Evolutionary conservation across 495 filamentous ascomycete species (phyloP).

Genomic region (Trypethelium eluteriae): DNA sequence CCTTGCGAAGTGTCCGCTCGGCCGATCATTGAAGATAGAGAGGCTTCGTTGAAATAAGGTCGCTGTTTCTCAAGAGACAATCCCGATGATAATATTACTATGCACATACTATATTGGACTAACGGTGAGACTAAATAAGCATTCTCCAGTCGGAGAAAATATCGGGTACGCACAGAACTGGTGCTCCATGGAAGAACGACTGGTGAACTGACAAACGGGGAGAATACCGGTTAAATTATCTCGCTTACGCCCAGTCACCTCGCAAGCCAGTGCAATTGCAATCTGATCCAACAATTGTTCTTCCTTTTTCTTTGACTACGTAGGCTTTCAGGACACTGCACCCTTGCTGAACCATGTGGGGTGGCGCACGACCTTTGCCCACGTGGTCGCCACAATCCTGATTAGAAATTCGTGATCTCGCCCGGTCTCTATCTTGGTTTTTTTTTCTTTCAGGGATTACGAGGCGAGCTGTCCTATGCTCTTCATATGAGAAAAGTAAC

Average conservation of each 20-base stretch:
- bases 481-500: too few species aligned
- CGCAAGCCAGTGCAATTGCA: background rate
- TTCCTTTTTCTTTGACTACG: too few species aligned
- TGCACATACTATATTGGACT: background rate
- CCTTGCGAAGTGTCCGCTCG: background rate
- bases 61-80: background rate
- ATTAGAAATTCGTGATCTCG: background rate
- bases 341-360: too few species aligned
- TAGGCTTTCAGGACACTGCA: too few species aligned
- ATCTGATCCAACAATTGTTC: background rate
- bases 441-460: background rate
- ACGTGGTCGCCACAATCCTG: conserved; percentile 11
- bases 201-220: too few species aligned
- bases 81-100: background rate
- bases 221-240: too few species aligned
- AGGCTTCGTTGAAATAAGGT: background rate
- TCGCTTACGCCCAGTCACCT: too few species aligned
- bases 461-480: too few species aligned
- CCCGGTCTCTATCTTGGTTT: background rate
- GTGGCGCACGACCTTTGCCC: background rate
- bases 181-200: background rate
- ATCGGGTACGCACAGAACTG: background rate
- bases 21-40: background rate
- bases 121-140: background rate
- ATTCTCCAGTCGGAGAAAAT: background rate